Base-by-base conservation (phyloP, 345 rosid species). In the Populus ilicifolia region DNA sequence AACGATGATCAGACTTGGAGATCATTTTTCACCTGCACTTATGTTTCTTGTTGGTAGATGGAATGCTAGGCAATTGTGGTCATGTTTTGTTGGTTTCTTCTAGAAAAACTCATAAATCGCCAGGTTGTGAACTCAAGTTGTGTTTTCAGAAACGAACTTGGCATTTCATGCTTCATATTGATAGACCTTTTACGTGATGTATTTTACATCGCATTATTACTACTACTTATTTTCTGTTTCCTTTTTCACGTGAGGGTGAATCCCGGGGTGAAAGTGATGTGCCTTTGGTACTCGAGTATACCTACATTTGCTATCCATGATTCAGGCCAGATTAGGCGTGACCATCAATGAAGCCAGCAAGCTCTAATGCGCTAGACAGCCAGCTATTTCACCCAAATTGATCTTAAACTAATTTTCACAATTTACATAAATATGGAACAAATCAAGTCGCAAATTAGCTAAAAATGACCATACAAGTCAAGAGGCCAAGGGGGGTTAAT, bases 71-170 rank as follows among this genome's bases (percentile, higher is more conserved):
- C 73, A 41, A 46, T 59, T 43, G 38, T 73, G 73, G 68, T n/a
- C 13, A 29, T 50, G 74, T 41, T 79, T 74, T 73, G 73, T 59
- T 48, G 59, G 46, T 68, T 79, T 68, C 59, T 18, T 29, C 39
- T 18, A 38, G 50, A 66, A 43, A 21, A 72, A n/a, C 20, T 20
- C 27, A 9, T 35, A n/a, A 29, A 33, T 65, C 38, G 67, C 52
- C 18, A 50, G 25, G 14, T 66, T 67, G 16, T 72, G 56, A 41
- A 61, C 69, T 43, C 39, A 25, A 36, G 76, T 6, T 38, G 52
- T 33, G 25, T 12, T 44, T 69, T 77, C 30, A 2, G n/a, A 8
- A 7, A 16, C 16, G 18, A 25, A 17, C 38, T 36, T 14, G 5
- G 21, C 29, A 4, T n/a, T 33, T 13, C 27, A 1, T 66, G 71